A percentile compares a stretch with the other conserved stretches of the same genome.
These are phyloP conservation scores for Malus hybrid DNA, from an alignment of 331 rosid species.

Conservation along the genomic window DNA sequence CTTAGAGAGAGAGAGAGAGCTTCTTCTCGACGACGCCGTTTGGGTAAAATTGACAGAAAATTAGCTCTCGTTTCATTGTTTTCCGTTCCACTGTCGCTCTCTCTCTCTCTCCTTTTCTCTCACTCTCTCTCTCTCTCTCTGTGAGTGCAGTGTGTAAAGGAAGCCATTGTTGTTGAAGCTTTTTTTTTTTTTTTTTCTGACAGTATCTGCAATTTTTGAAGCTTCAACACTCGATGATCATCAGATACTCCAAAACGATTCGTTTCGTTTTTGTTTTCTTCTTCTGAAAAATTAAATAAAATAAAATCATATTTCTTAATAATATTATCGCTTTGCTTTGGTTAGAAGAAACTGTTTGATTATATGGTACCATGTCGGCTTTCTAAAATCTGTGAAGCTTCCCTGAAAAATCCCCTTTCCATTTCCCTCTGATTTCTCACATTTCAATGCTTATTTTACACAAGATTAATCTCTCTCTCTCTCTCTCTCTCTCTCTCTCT, in stretches of 20 bases:
- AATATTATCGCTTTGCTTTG: background rate
- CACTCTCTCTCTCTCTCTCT: background rate
- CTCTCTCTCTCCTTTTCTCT: slow-evolving; percentile 8
- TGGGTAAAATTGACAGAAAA: slow-evolving; percentile 1
- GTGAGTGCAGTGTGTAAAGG: slow-evolving; percentile 10
- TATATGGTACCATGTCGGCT: slow-evolving; percentile 30
- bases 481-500: too few species aligned
- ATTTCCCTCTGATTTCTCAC: slow-evolving; percentile 25
- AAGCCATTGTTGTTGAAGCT: slow-evolving; percentile 13
- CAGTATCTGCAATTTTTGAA: background rate
- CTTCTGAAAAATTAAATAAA: background rate
- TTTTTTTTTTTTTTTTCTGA: background rate
- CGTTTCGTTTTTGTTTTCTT: background rate
- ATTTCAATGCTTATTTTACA: slow-evolving; percentile 39
- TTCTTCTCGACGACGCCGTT: slow-evolving; percentile 13
- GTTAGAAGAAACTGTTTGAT: slow-evolving; percentile 13
- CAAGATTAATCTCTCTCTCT: slow-evolving; percentile 12
- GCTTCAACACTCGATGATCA: background rate
- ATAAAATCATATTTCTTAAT: background rate
- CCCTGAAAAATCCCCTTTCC: slow-evolving; percentile 29
- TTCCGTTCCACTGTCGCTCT: slow-evolving; percentile 37
- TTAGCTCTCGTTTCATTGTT: slow-evolving; percentile 30
- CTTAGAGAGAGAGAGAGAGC: slow-evolving; percentile 3
- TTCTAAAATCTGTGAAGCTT: slow-evolving; percentile 47
- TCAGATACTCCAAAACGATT: slow-evolving; percentile 1